Evolutionary conservation across 768 basidiomycete species (phyloP).

Genomic region (Cantharellus cinnabarinus): DNA sequence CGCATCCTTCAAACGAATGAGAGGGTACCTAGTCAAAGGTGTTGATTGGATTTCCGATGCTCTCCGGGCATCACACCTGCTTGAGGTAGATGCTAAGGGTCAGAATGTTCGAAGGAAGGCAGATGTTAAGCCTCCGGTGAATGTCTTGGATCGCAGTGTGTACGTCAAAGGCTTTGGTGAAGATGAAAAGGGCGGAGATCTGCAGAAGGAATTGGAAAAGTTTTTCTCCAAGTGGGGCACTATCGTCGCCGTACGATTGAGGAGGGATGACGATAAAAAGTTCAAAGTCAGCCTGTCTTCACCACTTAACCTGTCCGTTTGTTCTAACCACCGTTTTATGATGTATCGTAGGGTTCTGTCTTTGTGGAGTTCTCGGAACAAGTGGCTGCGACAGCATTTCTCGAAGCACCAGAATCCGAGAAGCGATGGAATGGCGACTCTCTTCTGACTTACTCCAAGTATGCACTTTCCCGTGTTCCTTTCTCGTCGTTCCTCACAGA

Average conservation of each 20-base stretch:
- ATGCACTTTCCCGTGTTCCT: constrained; percentile 11
- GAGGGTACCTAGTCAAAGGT: constrained; percentile 32
- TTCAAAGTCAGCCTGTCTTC: constrained; percentile 48
- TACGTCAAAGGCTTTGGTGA: constrained; percentile 54
- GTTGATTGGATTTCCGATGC: constrained; percentile 48
- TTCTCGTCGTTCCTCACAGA: neutral
- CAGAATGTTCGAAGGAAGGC: constrained; percentile 53
- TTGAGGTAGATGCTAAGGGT: constrained; percentile 58
- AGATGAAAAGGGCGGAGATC: constrained; percentile 30
- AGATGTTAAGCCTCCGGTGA: constrained; percentile 59
- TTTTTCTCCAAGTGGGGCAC: constrained; percentile 64
- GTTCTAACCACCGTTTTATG: neutral
- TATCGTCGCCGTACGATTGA: constrained; percentile 71
- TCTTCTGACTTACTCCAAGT: constrained; percentile 79
- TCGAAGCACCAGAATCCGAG: constrained; percentile 53
- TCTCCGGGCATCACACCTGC: constrained; percentile 29
- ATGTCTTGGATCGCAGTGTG: constrained; percentile 61
- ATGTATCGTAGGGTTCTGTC: constrained; percentile 49
- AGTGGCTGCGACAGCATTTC: constrained; percentile 47
- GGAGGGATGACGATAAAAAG: constrained; percentile 60
- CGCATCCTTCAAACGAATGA: constrained; percentile 90
- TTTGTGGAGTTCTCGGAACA: constrained; percentile 74
- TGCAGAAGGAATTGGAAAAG: constrained; percentile 55
- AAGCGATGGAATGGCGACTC: constrained; percentile 60
- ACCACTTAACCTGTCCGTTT: neutral